A percentile compares a stretch with the other conserved stretches of the same genome.
These are phyloP conservation scores for Amanita fuliginea DNA, from an alignment of 768 basidiomycete genomes.

Conservation along the genomic window DNA sequence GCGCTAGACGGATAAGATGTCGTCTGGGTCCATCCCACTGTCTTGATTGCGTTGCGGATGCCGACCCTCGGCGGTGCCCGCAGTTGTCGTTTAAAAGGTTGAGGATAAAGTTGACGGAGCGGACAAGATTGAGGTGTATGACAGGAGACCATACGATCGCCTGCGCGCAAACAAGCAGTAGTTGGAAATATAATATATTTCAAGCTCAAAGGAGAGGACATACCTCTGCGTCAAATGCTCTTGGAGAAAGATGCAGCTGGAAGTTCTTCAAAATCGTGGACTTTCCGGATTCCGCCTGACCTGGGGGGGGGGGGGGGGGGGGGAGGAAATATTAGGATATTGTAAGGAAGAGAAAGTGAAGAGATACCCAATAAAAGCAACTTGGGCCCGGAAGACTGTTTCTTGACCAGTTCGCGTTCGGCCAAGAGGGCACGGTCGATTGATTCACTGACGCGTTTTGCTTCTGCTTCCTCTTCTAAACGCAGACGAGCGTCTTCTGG, in stretches of 20 bases:
- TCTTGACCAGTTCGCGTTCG: conserved; percentile 32
- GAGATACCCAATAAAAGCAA: conserved; percentile 46
- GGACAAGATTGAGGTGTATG: conserved; percentile 59
- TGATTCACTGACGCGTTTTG: conserved; percentile 38
- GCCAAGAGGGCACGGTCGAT: conserved; percentile 42
- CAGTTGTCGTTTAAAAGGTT: conserved; percentile 17
- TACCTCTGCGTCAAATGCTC: conserved; percentile 45
- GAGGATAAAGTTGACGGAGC: conserved; percentile 32
- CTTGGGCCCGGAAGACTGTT: conserved; percentile 28
- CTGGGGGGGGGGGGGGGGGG: conserved; percentile 16
- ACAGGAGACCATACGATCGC: conserved; percentile 51
- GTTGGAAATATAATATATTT: not conserved
- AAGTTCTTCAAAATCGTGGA: conserved; percentile 60
- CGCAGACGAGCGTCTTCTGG: conserved; percentile 29
- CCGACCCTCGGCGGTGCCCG: conserved; percentile 11
- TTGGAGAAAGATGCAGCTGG: conserved; percentile 49
- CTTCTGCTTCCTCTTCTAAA: conserved; percentile 33
- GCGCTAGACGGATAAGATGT: conserved; percentile 38
- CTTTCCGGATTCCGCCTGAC: conserved; percentile 61
- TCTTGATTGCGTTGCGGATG: conserved; percentile 10
- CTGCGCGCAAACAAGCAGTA: conserved; percentile 12
- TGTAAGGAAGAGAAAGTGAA: not conserved
- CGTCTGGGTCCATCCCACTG: conserved; percentile 23
- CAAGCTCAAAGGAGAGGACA: conserved; percentile 7
- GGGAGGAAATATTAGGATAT: not conserved